phyloP scores from a whole-genome alignment of 148 eudicot genomes.

The Gaultheria prostrata region DNA sequence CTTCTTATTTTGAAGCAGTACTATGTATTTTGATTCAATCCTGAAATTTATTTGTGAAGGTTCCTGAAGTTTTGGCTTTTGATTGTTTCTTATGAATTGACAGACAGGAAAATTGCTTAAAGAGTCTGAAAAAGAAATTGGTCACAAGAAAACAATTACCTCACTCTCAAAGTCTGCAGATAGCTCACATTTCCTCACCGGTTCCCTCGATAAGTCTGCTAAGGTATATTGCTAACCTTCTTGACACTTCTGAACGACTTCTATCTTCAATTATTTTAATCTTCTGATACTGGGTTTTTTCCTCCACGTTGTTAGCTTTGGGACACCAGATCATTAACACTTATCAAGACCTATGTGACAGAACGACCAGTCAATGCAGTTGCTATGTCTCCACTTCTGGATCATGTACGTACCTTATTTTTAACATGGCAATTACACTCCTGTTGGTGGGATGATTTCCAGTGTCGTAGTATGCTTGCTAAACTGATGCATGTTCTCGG shows the following conservation, averaged over 20 bases:
- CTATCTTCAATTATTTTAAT: background rate
- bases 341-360: constrained; percentile 78
- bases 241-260: background rate
- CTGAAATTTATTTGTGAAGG: background rate
- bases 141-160: constrained; percentile 70
- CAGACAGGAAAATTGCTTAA: constrained; percentile 82
- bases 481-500: background rate
- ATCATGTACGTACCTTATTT: constrained; percentile 62
- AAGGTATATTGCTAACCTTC: constrained; percentile 44
- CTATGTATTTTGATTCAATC: background rate
- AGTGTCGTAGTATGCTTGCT: background rate
- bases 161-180: constrained; percentile 77
- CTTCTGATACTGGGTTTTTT: constrained; percentile 8
- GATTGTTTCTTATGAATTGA: constrained; percentile 16
- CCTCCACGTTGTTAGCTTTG: constrained; percentile 55
- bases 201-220: constrained; percentile 89
- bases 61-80: background rate
- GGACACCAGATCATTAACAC: constrained; percentile 75
- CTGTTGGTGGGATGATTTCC: background rate
- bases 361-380: constrained; percentile 94
- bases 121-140: constrained; percentile 61
- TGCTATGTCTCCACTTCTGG: constrained; percentile 82
- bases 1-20: background rate
- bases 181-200: constrained; percentile 82
- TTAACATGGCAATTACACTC: background rate